Percentiles rank a stretch among this genome's conserved stretches.
These are phyloP conservation scores for Pulveroboletus frians DNA, from an alignment of 768 basidiomycete genomes.

Conservation along the genomic window DNA sequence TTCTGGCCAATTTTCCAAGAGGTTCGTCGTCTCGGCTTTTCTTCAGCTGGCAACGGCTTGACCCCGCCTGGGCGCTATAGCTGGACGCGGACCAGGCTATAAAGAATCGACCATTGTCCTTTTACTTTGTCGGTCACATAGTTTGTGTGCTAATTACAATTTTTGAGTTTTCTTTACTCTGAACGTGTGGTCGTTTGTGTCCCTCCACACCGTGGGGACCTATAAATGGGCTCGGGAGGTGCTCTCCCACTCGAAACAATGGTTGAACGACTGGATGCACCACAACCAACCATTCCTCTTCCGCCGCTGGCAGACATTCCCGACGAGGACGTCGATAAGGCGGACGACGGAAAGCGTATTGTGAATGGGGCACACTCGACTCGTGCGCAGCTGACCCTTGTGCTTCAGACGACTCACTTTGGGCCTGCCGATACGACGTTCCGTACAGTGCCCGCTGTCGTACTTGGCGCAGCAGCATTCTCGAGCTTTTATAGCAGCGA, in stretches of 20 bases:
- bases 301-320: slow-evolving; percentile 38
- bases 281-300: slow-evolving; percentile 37
- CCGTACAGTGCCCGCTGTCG: slow-evolving; percentile 42
- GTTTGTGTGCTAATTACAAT: slow-evolving; percentile 17
- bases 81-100: slow-evolving; percentile 75
- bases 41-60: neutral
- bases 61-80: slow-evolving; percentile 33
- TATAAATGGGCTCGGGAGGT: too few relatives aligned
- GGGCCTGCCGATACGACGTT: slow-evolving; percentile 28
- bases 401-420: slow-evolving; percentile 25
- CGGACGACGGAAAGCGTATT: slow-evolving; percentile 29
- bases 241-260: slow-evolving; percentile 19
- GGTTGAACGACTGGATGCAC: slow-evolving; percentile 39
- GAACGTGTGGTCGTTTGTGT: neutral
- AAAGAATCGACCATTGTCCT: slow-evolving; percentile 12
- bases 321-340: slow-evolving; percentile 39
- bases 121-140: slow-evolving; percentile 1
- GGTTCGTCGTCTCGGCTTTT: slow-evolving; percentile 28
- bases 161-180: neutral
- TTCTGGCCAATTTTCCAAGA: slow-evolving; percentile 72
- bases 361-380: slow-evolving; percentile 24
- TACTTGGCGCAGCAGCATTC: slow-evolving; percentile 72
- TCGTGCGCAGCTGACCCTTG: slow-evolving; percentile 5
- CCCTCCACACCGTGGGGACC: too few relatives aligned
- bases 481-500: slow-evolving; percentile 63